A percentile compares a stretch with the other conserved stretches of the same genome.
phyloP scores from a whole-genome alignment of 495 filamentous ascomycete genomes.

The Penicillium turbatum region DNA sequence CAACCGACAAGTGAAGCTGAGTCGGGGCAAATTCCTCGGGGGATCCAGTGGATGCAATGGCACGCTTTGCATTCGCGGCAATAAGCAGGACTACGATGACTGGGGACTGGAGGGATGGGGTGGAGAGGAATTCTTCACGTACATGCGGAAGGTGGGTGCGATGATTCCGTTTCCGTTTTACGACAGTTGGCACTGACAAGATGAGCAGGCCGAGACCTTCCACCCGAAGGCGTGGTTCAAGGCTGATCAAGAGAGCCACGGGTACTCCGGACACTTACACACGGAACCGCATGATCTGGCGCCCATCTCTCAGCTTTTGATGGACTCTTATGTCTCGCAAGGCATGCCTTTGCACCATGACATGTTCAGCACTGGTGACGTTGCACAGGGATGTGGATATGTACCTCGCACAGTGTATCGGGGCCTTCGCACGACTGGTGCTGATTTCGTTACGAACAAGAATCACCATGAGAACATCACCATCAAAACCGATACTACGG shows the following conservation, averaged over 20 bases:
- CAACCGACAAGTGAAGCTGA: constrained; percentile 53
- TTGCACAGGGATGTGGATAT: constrained; percentile 50
- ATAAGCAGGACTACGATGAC: constrained; percentile 58
- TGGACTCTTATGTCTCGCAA: constrained; percentile 45
- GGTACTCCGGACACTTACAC: constrained; percentile 42
- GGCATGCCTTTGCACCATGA: constrained; percentile 45
- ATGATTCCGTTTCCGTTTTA: no score
- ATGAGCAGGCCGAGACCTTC: constrained; percentile 44
- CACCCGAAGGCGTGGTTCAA: constrained; percentile 44
- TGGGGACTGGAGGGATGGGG: constrained; percentile 54
- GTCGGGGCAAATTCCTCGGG: constrained; percentile 56
- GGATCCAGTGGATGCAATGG: constrained; percentile 58
- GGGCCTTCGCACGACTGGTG: constrained; percentile 44
- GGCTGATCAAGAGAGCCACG: constrained; percentile 34
- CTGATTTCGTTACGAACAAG: constrained; percentile 44
- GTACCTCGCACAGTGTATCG: constrained; percentile 46
- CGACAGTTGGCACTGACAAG: background rate
- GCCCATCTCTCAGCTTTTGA: constrained; percentile 43
- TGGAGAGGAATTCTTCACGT: constrained; percentile 50
- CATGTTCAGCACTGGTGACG: constrained; percentile 48
- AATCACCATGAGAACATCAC: constrained; percentile 35
- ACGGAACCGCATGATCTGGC: constrained; percentile 47
- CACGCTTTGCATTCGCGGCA: constrained; percentile 58
- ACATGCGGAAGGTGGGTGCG: constrained; percentile 44
- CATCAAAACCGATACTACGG: constrained; percentile 35